These are phyloP conservation scores for Iris pallida DNA, from an alignment of 116 monocot species.

Conservation along the genomic window DNA sequence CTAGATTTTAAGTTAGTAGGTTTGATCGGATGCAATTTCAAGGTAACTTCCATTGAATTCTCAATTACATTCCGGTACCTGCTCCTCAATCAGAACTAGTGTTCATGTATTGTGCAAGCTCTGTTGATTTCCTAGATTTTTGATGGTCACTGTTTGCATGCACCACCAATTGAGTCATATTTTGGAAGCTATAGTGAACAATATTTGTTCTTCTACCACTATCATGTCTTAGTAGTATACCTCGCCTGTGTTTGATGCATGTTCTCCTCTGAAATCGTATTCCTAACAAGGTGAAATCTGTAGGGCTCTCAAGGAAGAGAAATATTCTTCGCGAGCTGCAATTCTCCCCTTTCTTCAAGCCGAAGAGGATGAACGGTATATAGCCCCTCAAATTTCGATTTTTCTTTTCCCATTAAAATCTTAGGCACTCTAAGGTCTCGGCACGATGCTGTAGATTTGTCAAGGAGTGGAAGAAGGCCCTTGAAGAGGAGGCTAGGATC, in stretches of 20 bases:
- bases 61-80: too few species aligned
- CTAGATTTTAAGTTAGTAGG: too few species aligned
- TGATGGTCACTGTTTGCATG: too few species aligned
- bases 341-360: slow-evolving; percentile 71
- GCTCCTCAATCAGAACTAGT: too few species aligned
- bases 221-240: too few species aligned
- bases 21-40: too few species aligned
- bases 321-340: slow-evolving; percentile 66
- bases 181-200: too few species aligned
- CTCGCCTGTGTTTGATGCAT: neutral
- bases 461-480: slow-evolving; percentile 59
- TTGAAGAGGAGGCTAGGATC: slow-evolving; percentile 67
- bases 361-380: slow-evolving; percentile 79
- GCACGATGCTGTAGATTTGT: slow-evolving; percentile 40
- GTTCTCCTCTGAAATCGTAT: neutral
- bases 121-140: too few species aligned
- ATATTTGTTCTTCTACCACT: too few species aligned
- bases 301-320: slow-evolving; percentile 78
- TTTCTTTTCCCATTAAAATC: neutral
- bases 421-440: neutral
- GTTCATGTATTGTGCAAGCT: too few species aligned
- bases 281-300: neutral
- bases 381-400: neutral
- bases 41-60: too few species aligned
- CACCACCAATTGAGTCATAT: too few species aligned